These are phyloP conservation scores for Pluteus cervinus DNA, from an alignment of 768 basidiomycete genomes.

Conservation along the genomic window DNA sequence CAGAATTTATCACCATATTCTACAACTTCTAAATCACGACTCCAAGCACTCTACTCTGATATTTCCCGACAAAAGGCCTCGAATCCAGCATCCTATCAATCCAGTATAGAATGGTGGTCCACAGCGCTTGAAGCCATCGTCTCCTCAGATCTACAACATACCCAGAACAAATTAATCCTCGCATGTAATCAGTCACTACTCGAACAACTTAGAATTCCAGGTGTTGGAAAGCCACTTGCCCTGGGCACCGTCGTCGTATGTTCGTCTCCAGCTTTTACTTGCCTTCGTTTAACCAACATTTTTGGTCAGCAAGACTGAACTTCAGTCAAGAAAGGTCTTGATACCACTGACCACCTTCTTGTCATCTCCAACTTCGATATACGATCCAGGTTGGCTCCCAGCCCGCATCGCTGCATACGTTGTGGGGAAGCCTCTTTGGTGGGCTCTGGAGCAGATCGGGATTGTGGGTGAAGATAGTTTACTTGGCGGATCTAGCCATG, in stretches of 20 bases:
- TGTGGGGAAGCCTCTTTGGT: conserved; percentile 78
- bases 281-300: conserved; percentile 17
- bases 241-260: conserved; percentile 71
- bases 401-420: conserved; percentile 64
- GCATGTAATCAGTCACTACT: conserved; percentile 46
- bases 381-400: conserved; percentile 65
- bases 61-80: conserved; percentile 78
- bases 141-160: conserved; percentile 46
- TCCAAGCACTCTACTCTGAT: conserved; percentile 84
- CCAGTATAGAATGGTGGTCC: conserved; percentile 89
- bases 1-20: conserved; percentile 39
- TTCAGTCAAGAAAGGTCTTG: conserved; percentile 37
- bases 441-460: conserved; percentile 78
- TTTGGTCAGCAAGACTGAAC: conserved; percentile 60
- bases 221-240: conserved; percentile 71
- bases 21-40: conserved; percentile 43
- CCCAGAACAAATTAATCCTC: conserved; percentile 43
- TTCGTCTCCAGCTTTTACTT: conserved; percentile 12
- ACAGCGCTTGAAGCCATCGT: conserved; percentile 56
- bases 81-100: conserved; percentile 76
- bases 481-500: conserved; percentile 17
- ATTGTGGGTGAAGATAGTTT: conserved; percentile 61
- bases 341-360: conserved; percentile 53
- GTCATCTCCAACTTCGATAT: conserved; percentile 50
- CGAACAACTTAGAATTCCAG: conserved; percentile 57